These are phyloP conservation scores for Malania oleifera DNA, from an alignment of 164 flowering plant species.

Conservation along the genomic window DNA sequence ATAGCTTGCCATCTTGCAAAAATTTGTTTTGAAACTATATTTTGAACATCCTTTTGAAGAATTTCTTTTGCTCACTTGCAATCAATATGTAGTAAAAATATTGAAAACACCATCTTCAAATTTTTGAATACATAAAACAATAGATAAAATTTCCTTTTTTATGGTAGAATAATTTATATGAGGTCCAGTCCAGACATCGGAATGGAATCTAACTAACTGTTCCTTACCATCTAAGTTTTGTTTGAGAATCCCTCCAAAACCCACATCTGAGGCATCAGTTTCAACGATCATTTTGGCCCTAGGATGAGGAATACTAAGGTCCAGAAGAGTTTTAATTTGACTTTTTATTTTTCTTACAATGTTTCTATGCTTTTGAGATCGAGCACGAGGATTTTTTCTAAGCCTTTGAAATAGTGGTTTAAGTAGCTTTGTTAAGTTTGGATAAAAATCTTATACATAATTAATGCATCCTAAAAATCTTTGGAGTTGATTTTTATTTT, in stretches of 20 bases:
- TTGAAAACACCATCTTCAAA: too few relatives aligned
- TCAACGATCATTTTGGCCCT: background rate
- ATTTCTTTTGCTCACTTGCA: too few relatives aligned
- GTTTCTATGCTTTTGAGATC: background rate
- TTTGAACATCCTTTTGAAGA: too few relatives aligned
- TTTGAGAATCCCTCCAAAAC: background rate
- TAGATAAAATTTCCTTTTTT: too few relatives aligned
- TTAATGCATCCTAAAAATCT: constrained; percentile 8
- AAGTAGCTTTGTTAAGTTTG: background rate
- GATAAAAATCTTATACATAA: background rate
- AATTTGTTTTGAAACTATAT: too few relatives aligned
- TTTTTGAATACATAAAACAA: too few relatives aligned
- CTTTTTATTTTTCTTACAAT: background rate
- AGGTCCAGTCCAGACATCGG: too few relatives aligned
- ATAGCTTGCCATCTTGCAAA: too few relatives aligned
- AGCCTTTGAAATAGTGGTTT: background rate
- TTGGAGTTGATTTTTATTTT: background rate
- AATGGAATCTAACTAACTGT: background rate
- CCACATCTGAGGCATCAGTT: background rate
- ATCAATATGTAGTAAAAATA: too few relatives aligned
- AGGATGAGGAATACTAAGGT: background rate
- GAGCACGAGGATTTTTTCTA: background rate
- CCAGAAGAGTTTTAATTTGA: background rate
- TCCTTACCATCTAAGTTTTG: background rate
- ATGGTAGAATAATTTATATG: too few relatives aligned